Percentiles rank a stretch among this genome's conserved stretches.
Evolutionary conservation across 495 filamentous ascomycete genomes (phyloP).

Genomic region (Daldinia grandis): DNA sequence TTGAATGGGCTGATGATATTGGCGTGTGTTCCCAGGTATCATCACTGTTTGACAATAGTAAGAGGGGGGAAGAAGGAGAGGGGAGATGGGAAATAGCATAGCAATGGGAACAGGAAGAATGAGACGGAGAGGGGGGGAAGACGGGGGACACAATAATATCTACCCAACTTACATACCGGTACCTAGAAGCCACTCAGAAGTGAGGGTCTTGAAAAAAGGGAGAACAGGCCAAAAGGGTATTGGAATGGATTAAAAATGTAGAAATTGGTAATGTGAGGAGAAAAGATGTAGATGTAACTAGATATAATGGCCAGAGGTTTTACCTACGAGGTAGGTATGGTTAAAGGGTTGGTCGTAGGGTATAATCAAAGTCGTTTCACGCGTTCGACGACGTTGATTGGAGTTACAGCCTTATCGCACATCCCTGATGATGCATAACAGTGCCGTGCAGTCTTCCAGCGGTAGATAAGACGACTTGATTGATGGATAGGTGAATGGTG

Average conservation of each 20-base stretch:
- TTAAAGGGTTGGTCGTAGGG: slow-evolving; percentile 31
- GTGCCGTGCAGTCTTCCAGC: slow-evolving; percentile 30
- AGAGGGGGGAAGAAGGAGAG: slow-evolving; percentile 1
- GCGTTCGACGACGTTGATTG: slow-evolving; percentile 38
- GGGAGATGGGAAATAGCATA: neutral
- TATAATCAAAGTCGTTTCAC: slow-evolving; percentile 42
- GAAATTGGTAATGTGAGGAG: slow-evolving; percentile 27
- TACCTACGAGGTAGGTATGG: neutral
- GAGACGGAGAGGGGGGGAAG: neutral
- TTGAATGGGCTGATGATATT: slow-evolving; percentile 3
- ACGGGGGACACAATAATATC: neutral
- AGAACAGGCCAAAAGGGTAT: slow-evolving; percentile 8
- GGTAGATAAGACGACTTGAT: slow-evolving; percentile 48
- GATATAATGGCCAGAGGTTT: slow-evolving; percentile 21
- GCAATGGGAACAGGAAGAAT: slow-evolving; percentile 5
- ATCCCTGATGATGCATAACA: slow-evolving; percentile 43
- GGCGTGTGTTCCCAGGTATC: neutral
- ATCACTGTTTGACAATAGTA: slow-evolving; percentile 5
- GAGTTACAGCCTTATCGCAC: slow-evolving; percentile 54
- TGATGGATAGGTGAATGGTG: slow-evolving; percentile 38
- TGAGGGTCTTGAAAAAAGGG: slow-evolving; percentile 6
- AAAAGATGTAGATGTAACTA: slow-evolving; percentile 33
- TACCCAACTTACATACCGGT: slow-evolving; percentile 2
- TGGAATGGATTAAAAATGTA: slow-evolving; percentile 16
- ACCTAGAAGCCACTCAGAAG: neutral